These are phyloP conservation scores for Cnidoscolus chayamansa DNA, from an alignment of 441 rosid genomes.

Conservation along the genomic window DNA sequence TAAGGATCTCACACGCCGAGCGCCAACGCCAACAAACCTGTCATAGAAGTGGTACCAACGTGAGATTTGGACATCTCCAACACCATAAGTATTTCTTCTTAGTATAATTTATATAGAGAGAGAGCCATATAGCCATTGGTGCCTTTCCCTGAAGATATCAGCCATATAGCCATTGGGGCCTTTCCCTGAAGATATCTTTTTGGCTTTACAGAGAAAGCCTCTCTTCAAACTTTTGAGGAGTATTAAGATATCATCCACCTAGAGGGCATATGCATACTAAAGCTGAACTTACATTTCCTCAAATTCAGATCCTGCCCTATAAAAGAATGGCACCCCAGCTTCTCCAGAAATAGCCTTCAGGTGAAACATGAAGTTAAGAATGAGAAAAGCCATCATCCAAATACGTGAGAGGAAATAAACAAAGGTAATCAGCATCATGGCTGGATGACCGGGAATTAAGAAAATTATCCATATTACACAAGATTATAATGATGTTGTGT, in stretches of 20 bases:
- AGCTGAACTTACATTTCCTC: slow-evolving; percentile 84
- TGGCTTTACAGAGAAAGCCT: no score
- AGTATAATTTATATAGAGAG: no score
- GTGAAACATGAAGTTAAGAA: slow-evolving; percentile 23
- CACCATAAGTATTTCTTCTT: no score
- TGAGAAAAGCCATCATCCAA: slow-evolving; percentile 20
- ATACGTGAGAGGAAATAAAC: background rate
- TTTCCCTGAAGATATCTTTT: no score
- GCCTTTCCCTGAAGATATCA: no score
- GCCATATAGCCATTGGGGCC: no score
- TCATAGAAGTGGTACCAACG: slow-evolving; percentile 21
- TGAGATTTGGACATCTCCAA: slow-evolving; percentile 6
- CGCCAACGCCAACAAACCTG: slow-evolving; percentile 99
- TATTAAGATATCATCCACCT: background rate
- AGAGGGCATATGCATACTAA: background rate
- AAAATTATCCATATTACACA: background rate
- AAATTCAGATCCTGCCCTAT: slow-evolving; percentile 98
- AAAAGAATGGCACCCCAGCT: slow-evolving; percentile 99
- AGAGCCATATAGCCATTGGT: no score
- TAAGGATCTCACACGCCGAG: slow-evolving; percentile 93
- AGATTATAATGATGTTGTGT: background rate
- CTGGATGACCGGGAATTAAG: background rate
- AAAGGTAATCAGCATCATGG: background rate
- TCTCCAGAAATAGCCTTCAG: slow-evolving; percentile 98
- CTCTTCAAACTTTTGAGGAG: background rate